Evolutionary conservation across 2,329 filamentous ascomycete species (phyloP).

Genomic region (Bipolaris sorokiniana): DNA sequence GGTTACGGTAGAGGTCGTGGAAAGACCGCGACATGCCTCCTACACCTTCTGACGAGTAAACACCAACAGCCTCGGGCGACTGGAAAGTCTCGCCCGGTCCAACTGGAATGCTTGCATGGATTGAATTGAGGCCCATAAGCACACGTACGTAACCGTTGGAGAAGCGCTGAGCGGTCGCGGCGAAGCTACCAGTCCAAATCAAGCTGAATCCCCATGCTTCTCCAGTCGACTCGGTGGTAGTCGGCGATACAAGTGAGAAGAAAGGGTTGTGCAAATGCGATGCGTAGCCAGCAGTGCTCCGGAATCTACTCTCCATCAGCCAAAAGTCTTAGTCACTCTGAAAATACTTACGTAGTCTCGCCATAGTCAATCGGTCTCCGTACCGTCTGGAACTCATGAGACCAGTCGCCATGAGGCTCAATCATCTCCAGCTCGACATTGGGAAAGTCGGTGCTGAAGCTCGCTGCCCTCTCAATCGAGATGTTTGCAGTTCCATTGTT

Average conservation of each 20-base stretch:
- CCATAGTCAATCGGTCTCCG: conserved; percentile 64
- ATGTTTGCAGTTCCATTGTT: conserved; percentile 63
- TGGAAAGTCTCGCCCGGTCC: conserved; percentile 62
- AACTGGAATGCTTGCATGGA: conserved; percentile 65
- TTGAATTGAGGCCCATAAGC: conserved; percentile 65
- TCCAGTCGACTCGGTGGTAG: conserved; percentile 65
- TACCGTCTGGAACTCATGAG: conserved; percentile 62
- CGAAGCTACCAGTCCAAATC: conserved; percentile 68
- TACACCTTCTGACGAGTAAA: conserved; percentile 65
- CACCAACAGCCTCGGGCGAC: conserved; percentile 67
- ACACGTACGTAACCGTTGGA: conserved; percentile 68
- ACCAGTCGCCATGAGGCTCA: conserved; percentile 68
- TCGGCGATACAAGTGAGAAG: conserved; percentile 62
- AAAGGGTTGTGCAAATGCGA: conserved; percentile 71
- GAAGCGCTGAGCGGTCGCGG: conserved; percentile 65
- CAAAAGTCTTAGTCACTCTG: neutral
- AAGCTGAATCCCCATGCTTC: conserved; percentile 70
- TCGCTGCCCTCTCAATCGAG: conserved; percentile 63
- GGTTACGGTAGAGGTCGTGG: conserved; percentile 66
- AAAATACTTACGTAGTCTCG: conserved; percentile 37
- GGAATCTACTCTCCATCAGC: conserved; percentile 57
- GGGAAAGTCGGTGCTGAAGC: conserved; percentile 67
- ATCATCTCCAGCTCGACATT: conserved; percentile 67
- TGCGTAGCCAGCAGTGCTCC: conserved; percentile 66
- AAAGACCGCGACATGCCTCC: conserved; percentile 68